Base-by-base conservation (phyloP, 2,329 filamentous ascomycete species). In the Aspergillus brasiliensis region DNA sequence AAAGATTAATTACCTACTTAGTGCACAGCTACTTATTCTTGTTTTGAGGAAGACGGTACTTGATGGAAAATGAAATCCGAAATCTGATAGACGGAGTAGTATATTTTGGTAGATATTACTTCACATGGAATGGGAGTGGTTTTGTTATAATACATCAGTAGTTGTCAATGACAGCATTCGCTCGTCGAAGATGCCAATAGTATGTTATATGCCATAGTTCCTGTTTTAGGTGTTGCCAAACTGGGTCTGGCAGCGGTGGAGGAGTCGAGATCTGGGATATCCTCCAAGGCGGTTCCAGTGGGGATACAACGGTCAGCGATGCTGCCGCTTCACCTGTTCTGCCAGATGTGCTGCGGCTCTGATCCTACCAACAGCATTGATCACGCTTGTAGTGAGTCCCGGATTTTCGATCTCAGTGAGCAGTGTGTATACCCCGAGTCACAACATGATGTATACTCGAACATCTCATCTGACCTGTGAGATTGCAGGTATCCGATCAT, bases 401-500 rank as follows among this genome's bases (percentile, higher is more conserved):
- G 17, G 10, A n/a, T 6, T 34, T 6, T 13, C n/a, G 11, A 21
- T 6, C 40, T 21, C 19, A 23, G 10, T 21, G 15, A 44, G 40
- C 40, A 11, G 19, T 21, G 19, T 21, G 19, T 44, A 15, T 34
- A 34, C 31, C 40, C 40, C 8, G 4, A 21, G 11, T 23, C 11
- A 21, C 40, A 21, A 21, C 40, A 21, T 21, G 8, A 17, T 3
- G 1, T 54, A 31, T 17, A 31, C 51, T 53, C 15, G 21, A 31
- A 28, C n/a, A 28, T 19, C 17, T 15, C 51, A 46, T 8, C 21
- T 23, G 5, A 51, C 8, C 31, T 38, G 5, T 11, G n/a, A 7
- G n/a, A 34, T 21, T 1, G 8, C 13, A 10, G 55, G 67, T n/a
- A 25, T 42, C 17, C 34, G n/a, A 56, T 56, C 67, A 71, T 42